These are phyloP conservation scores for Naegleria gruberi DNA, from an alignment of 208 protist genomes.

Conservation along the genomic window DNA sequence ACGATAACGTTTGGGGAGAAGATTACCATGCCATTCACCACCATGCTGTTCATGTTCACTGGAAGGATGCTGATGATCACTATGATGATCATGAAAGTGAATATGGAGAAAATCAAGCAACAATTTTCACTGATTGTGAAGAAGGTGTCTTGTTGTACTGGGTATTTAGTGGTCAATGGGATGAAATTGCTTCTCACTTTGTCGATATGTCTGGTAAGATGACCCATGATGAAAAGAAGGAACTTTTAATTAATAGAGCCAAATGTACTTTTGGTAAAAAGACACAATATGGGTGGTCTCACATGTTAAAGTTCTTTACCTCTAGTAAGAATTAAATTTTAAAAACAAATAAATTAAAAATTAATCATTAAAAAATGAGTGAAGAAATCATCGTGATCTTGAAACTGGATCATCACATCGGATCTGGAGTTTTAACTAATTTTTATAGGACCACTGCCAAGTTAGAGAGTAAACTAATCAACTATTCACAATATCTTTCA, in stretches of 20 bases:
- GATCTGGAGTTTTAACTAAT: no score
- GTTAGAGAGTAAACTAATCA: no score
- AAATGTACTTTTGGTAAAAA: conserved; percentile 9
- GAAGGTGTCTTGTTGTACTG: conserved; percentile 32
- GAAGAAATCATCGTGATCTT: no score
- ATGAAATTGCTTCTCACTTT: conserved; percentile 23
- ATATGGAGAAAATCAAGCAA: conserved; percentile 14
- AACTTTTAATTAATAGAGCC: conserved; percentile 20
- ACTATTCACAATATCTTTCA: no score
- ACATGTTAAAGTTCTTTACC: neutral
- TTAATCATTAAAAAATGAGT: no score
- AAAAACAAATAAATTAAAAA: no score
- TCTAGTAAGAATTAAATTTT: no score
- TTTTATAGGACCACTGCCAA: no score
- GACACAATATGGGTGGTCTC: neutral
- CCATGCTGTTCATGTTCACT: conserved; percentile 32
- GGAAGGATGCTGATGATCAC: conserved; percentile 21
- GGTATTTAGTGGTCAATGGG: conserved; percentile 24
- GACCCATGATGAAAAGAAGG: conserved; percentile 27
- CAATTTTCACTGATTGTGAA: conserved; percentile 30
- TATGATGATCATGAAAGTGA: conserved; percentile 3
- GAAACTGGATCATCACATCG: no score
- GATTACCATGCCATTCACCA: conserved; percentile 41
- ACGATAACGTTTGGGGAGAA: conserved; percentile 35
- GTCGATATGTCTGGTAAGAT: conserved; percentile 22